Evolutionary conservation across 176 grass and related monocot genomes (phyloP).

Genomic region (Eragrostis curvula): DNA sequence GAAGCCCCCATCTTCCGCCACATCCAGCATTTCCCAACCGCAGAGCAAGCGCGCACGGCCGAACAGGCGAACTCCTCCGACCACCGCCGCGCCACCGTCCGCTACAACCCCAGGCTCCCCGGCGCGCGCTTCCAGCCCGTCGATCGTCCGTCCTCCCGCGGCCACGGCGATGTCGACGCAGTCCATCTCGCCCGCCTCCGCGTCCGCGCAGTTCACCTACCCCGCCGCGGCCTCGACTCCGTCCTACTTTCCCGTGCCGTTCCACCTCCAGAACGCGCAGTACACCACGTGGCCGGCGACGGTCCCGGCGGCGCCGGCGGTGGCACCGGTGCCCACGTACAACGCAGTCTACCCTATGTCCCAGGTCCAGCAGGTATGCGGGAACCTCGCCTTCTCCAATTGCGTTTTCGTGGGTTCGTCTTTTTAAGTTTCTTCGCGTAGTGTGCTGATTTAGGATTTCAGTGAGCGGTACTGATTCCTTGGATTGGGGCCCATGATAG

Average conservation of each 20-base stretch:
- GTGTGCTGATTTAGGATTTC: not conserved
- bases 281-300: slow-evolving; percentile 18
- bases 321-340: slow-evolving; percentile 28
- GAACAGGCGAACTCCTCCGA: not conserved
- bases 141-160: not conserved
- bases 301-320: not conserved
- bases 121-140: not conserved
- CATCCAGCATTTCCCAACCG: not conserved
- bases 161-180: slow-evolving; percentile 50
- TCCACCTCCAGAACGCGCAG: slow-evolving; percentile 68
- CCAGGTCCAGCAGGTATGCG: slow-evolving; percentile 66
- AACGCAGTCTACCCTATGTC: slow-evolving; percentile 45
- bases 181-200: slow-evolving; percentile 43
- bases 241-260: slow-evolving; percentile 72
- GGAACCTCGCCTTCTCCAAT: not conserved
- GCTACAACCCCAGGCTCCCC: not conserved
- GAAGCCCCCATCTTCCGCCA: not conserved
- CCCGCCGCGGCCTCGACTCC: not conserved
- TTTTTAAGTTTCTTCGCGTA: not conserved
- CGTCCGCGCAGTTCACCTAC: slow-evolving; percentile 51
- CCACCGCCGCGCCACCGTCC: not conserved
- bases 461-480: not conserved
- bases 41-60: slow-evolving; percentile 5
- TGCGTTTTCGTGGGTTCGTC: not conserved
- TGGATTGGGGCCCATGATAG: not conserved